phyloP scores from a whole-genome alignment of 805 yeast species.

The Myxozyma vanderwaltii region DNA sequence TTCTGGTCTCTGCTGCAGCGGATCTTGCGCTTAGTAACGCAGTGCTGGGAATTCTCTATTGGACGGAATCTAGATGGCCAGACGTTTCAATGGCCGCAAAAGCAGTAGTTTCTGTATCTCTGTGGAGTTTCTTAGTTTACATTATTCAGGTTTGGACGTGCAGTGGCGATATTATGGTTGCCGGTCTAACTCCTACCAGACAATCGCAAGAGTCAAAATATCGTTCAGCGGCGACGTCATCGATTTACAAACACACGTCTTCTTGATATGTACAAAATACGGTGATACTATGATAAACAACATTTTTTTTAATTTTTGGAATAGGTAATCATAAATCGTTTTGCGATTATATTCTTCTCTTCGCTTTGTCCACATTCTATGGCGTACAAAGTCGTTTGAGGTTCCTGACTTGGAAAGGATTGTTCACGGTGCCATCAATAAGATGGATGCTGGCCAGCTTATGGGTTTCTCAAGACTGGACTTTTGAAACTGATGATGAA shows the following conservation, averaged over 20 bases:
- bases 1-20: not conserved
- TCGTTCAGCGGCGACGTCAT: constrained; percentile 33
- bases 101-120: not conserved
- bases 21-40: not conserved
- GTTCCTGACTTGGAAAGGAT: constrained; percentile 19
- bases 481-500: constrained; percentile 11
- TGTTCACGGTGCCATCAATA: constrained; percentile 21
- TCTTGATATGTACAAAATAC: constrained; percentile 19
- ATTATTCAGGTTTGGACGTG: not conserved
- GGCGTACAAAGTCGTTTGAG: constrained; percentile 20
- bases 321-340: constrained; percentile 25
- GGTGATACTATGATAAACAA: not conserved
- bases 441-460: constrained; percentile 19
- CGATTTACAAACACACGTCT: constrained; percentile 13
- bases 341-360: constrained; percentile 22
- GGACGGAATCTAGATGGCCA: not conserved
- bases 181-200: constrained; percentile 7
- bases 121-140: not conserved
- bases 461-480: constrained; percentile 32
- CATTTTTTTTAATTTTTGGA: not conserved
- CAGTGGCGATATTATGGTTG: not conserved
- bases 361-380: constrained; percentile 22
- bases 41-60: not conserved
- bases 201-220: constrained; percentile 17
- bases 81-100: not conserved